Evolutionary conservation across 768 basidiomycete species (phyloP).

Genomic region (Podaxis sp.): DNA sequence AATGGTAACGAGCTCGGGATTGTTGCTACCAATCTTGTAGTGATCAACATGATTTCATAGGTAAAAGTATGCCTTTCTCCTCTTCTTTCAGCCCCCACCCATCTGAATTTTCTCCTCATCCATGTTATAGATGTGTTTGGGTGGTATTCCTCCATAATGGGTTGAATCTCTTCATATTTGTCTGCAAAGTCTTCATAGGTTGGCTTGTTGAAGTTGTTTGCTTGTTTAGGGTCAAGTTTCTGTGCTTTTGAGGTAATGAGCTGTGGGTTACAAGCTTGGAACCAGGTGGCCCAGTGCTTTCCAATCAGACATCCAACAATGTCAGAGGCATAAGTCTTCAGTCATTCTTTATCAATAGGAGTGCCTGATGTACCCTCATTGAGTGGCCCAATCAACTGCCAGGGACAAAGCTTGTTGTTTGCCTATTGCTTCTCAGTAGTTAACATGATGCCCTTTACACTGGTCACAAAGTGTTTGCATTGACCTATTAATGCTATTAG

Average conservation of each 20-base stretch:
- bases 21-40: conserved; percentile 29
- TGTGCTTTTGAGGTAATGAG: background rate
- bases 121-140: conserved; percentile 34
- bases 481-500: background rate
- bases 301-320: background rate
- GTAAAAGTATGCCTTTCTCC: background rate
- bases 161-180: background rate
- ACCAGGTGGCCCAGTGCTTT: background rate
- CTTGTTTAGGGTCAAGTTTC: background rate
- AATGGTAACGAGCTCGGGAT: conserved; percentile 41
- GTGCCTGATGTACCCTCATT: no score
- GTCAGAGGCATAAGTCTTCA: no score
- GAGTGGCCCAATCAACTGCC: background rate
- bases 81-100: conserved; percentile 28
- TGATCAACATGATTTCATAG: conserved; percentile 20
- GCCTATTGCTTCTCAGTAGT: background rate
- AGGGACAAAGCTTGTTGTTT: background rate
- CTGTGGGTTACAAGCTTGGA: background rate
- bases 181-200: background rate
- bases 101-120: conserved; percentile 34
- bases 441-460: background rate
- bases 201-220: background rate
- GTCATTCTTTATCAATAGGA: no score
- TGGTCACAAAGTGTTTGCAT: background rate
- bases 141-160: conserved; percentile 22